Evolutionary conservation across 1,139 yeast genomes (phyloP), one percentile per base, ranked within the genome.

Genomic region (Diutina sp.): DNA sequence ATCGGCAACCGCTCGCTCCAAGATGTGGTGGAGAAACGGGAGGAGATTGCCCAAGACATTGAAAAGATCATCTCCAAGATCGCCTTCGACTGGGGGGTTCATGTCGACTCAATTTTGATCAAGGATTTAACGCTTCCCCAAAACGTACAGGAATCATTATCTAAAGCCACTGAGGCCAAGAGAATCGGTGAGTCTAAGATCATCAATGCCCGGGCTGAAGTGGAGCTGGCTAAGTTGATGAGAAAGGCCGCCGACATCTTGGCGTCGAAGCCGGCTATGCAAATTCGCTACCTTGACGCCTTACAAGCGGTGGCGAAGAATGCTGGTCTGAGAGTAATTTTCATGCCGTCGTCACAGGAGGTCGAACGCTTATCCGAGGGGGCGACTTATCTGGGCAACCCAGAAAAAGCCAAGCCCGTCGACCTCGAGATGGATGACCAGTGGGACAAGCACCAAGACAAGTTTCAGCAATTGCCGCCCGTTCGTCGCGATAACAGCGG

Each of bases 161-260:
- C 90, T 3, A 83, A 82, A 78, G 90, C 90, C 41, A 88, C 90
- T 46, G 88, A 85, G 72, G 85, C 89, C 46, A 82, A 81, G 71
- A 76, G 91, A 69, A 83, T 85, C 60, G 90, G 90, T 71, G 91
- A 85, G 68, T 80, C 86, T 66, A 85, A 85, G 74, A 84, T 85
- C 64, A 85, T 85, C 65, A 83, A 84, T 61, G 90, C 90, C 46
- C 79, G 79, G 67, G 90, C 90, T 25, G 90, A 85, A 70, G 90
- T 85, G 57, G 90, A 85, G 68, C 75, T 83, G 65, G 90, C 90
- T 58, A 84, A 84, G 67, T 77, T 84, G 63, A 85, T 85, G 90
- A 78, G 91, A 72, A 82, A 84, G 69, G 90, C 90, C 35, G 89
- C 90, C 55, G 90, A 85, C 67, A 84, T 85, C 58, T 76, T 85